Evolutionary conservation across 306 rosid species (phyloP).

Genomic region (Oxytropis ochrocephala): DNA sequence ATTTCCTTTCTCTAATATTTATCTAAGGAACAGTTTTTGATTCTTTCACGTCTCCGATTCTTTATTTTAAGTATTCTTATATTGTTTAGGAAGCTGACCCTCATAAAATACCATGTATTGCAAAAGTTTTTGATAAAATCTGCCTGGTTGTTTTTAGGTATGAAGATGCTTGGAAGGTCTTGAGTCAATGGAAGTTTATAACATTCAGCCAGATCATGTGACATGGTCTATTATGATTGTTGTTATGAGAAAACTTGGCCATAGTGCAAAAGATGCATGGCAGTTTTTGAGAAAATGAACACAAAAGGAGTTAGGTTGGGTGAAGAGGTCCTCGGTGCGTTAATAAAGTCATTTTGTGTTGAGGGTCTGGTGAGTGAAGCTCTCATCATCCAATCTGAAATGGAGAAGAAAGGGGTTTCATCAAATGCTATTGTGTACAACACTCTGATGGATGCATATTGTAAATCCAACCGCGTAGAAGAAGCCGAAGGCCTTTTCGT

Average conservation of each 20-base stretch:
- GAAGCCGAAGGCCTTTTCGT: conserved; percentile 87
- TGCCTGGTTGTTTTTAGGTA: conserved; percentile 40
- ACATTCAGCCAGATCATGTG: conserved; percentile 66
- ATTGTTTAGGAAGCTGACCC: neutral
- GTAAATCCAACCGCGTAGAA: conserved; percentile 62
- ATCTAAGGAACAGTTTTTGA: neutral
- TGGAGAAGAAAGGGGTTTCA: conserved; percentile 65
- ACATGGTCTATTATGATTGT: conserved; percentile 73
- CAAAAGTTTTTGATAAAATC: conserved; percentile 16
- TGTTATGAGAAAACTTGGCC: conserved; percentile 66
- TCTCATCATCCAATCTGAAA: conserved; percentile 68
- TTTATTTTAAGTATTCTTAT: neutral
- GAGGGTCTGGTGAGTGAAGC: conserved; percentile 80
- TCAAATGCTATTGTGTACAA: conserved; percentile 67
- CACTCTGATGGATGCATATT: conserved; percentile 65
- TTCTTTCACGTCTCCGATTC: neutral
- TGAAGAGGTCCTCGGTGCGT: conserved; percentile 67
- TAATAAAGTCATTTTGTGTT: conserved; percentile 68
- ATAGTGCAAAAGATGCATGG: conserved; percentile 76
- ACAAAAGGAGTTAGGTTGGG: conserved; percentile 78
- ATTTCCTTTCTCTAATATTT: neutral
- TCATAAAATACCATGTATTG: neutral
- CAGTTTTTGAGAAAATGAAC: conserved; percentile 83
- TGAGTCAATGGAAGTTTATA: conserved; percentile 67
- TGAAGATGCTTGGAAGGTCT: conserved; percentile 69